phyloP scores from a whole-genome alignment of 306 rosid species.

The Purshia tridentata region DNA sequence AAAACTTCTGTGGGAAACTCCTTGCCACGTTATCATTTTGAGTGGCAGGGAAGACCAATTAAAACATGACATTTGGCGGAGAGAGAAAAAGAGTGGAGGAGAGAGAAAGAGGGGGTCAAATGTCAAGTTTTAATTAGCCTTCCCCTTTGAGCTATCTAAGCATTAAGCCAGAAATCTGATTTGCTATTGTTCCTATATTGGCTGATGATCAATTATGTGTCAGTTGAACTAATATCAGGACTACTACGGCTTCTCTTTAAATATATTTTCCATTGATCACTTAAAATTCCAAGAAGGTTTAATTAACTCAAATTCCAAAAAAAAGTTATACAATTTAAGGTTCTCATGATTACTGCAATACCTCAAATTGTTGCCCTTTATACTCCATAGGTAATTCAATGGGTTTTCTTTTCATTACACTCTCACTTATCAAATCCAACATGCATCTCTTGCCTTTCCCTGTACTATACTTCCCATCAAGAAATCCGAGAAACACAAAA shows the following conservation, averaged over 20 bases:
- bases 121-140: no score
- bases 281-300: background rate
- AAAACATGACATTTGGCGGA: no score
- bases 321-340: no score
- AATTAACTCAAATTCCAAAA: background rate
- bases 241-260: background rate
- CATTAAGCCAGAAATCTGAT: background rate
- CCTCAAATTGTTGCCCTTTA: background rate
- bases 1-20: no score
- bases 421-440: background rate
- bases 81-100: no score
- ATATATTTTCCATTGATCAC: background rate
- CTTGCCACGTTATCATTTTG: no score
- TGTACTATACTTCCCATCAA: slow-evolving; percentile 8
- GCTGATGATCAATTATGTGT: background rate
- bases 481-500: background rate
- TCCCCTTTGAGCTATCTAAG: background rate
- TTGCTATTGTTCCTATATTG: background rate
- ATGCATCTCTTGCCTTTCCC: background rate
- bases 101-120: no score
- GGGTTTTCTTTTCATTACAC: background rate
- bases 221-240: background rate
- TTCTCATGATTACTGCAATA: background rate
- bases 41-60: no score
- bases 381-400: background rate